Evolutionary conservation across 2,329 filamentous ascomycete species (phyloP).

Genomic region (Arthrobotrys megalospora): DNA sequence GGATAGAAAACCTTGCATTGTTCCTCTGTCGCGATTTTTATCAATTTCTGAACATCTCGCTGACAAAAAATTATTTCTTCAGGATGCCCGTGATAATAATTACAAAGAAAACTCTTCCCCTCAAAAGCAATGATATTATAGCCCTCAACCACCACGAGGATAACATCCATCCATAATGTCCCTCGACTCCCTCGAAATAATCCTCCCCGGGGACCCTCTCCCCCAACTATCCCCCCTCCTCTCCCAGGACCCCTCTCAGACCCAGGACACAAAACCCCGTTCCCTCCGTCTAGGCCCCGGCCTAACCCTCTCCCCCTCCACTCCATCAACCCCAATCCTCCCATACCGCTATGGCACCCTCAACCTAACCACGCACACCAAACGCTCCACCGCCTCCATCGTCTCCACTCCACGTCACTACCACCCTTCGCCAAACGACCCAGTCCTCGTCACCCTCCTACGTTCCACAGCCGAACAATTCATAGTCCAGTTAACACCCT

Average conservation of each 20-base stretch:
- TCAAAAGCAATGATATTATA: slow-evolving; percentile 44
- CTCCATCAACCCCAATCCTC: slow-evolving; percentile 47
- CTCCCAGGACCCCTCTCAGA: slow-evolving; percentile 1
- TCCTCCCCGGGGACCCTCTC: slow-evolving; percentile 57
- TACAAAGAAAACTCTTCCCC: neutral
- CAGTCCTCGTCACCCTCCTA: slow-evolving; percentile 60
- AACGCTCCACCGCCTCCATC: slow-evolving; percentile 49
- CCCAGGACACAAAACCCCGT: slow-evolving; percentile 41
- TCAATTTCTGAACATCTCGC: slow-evolving; percentile 10
- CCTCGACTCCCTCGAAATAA: slow-evolving; percentile 22
- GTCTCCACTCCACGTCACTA: slow-evolving; percentile 50
- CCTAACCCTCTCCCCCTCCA: slow-evolving; percentile 52
- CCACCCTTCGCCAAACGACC: slow-evolving; percentile 47
- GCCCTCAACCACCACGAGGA: slow-evolving; percentile 8
- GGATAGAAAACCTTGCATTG: slow-evolving; percentile 6
- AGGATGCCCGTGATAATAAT: slow-evolving; percentile 23
- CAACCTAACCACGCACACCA: slow-evolving; percentile 25
- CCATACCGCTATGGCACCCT: slow-evolving; percentile 56
- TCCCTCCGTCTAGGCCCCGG: slow-evolving; percentile 49
- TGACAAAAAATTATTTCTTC: slow-evolving; percentile 25
- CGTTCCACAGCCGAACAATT: slow-evolving; percentile 52
- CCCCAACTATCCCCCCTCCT: slow-evolving; percentile 51
- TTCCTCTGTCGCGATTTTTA: slow-evolving; percentile 29
- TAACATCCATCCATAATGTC: slow-evolving; percentile 18
- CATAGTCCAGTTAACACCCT: slow-evolving; percentile 54